These are phyloP conservation scores for Bimuria novae-zelandiae DNA, from an alignment of 2,329 filamentous ascomycete species.

Conservation along the genomic window DNA sequence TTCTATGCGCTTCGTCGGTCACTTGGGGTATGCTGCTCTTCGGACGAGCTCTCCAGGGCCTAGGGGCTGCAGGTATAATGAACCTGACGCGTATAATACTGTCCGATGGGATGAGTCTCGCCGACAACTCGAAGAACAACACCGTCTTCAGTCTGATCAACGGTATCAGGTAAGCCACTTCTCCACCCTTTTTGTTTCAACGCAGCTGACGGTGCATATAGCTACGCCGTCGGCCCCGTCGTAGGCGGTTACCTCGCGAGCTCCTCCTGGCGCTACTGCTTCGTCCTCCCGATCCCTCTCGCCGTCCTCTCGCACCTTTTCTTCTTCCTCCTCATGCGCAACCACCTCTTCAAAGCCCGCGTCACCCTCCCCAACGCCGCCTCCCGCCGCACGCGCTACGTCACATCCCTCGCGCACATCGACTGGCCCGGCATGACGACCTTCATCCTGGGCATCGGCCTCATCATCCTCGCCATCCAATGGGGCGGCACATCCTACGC, in stretches of 20 bases:
- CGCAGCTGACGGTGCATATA: conserved; percentile 8
- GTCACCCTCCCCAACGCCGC: conserved; percentile 42
- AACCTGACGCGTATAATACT: conserved; percentile 67
- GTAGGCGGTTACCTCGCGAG: conserved; percentile 63
- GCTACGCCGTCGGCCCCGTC: conserved; percentile 65
- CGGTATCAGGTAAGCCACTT: conserved; percentile 52
- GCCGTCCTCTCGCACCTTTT: conserved; percentile 56
- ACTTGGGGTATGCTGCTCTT: conserved; percentile 65
- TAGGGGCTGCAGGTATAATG: conserved; percentile 65
- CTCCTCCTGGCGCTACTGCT: conserved; percentile 68
- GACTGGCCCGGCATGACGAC: conserved; percentile 42
- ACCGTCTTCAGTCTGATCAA: conserved; percentile 67
- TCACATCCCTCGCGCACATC: conserved; percentile 51
- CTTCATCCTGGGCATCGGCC: conserved; percentile 41
- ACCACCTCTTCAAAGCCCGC: conserved; percentile 60
- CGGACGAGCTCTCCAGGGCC: conserved; percentile 66
- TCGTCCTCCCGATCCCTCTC: conserved; percentile 55
- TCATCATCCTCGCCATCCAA: conserved; percentile 44
- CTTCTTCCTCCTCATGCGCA: conserved; percentile 61
- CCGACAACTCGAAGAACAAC: conserved; percentile 71
- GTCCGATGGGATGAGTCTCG: conserved; percentile 69
- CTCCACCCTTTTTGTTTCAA: not conserved
- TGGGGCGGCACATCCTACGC: conserved; percentile 65
- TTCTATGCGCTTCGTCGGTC: conserved; percentile 64
- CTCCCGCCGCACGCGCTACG: conserved; percentile 41